Evolutionary conservation across 73 alveolate species (phyloP).

Genomic region (Paramecium bursaria): DNA sequence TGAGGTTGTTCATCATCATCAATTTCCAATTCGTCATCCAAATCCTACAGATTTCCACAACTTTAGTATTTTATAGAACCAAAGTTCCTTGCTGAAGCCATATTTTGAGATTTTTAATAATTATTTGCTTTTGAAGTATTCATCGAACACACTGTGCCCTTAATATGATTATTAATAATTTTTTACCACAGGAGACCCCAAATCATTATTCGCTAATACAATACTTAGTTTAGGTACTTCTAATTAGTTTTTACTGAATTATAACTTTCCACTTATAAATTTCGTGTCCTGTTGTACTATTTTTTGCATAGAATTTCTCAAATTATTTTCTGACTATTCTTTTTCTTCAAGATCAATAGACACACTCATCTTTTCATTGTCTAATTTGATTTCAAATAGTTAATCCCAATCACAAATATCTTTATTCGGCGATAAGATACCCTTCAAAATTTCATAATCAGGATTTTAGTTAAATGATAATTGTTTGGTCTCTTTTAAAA

Average conservation of each 20-base stretch:
- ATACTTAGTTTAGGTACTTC: constrained; percentile 44
- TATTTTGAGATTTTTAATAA: constrained; percentile 9
- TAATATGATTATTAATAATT: too few relatives aligned
- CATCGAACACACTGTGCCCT: constrained; percentile 16
- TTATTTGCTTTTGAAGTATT: constrained; percentile 42
- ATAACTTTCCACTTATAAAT: constrained; percentile 17
- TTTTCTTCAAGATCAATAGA: constrained; percentile 28
- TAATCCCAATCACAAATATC: constrained; percentile 39
- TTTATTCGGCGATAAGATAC: neutral
- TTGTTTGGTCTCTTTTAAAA: neutral
- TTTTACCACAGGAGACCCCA: neutral
- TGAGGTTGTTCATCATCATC: constrained; percentile 27
- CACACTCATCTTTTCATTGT: constrained; percentile 38
- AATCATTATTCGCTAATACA: constrained; percentile 3
- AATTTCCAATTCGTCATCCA: constrained; percentile 25
- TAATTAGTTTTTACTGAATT: constrained; percentile 24
- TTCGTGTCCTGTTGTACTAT: constrained; percentile 38
- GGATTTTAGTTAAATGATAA: constrained; percentile 20
- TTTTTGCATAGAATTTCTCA: constrained; percentile 39
- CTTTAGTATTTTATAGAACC: constrained; percentile 4
- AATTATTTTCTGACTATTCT: neutral
- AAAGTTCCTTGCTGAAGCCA: neutral
- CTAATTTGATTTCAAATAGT: neutral
- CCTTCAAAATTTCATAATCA: constrained; percentile 16
- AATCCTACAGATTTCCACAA: constrained; percentile 14